Base-by-base conservation (phyloP, 2,329 filamentous ascomycete species). In the Diaporthe sp. region DNA sequence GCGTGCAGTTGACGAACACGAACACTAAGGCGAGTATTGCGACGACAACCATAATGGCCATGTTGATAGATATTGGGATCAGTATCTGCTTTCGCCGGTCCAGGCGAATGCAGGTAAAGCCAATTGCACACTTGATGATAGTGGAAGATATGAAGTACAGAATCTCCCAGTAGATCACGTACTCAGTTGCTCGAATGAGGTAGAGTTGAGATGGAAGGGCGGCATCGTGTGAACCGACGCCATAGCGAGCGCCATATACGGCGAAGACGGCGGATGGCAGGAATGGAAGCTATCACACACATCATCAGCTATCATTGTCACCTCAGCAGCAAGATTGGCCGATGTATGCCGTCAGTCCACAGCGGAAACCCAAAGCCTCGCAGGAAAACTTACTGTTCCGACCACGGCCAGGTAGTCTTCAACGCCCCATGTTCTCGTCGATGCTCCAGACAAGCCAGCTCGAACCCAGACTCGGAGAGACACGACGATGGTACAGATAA, bases 81-180 rank as follows among this genome's bases (percentile, higher is more conserved):
- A 58, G 32, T 58, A 58, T 58, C 12, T 30, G 32, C 15, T 37
- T 58, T n/a, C 55, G 55, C 22, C 32, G 22, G 32, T 58, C 55
- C 22, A 58, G 6, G 32, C 32, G 55, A 25, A 58, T 58, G 55
- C 55, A 58, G 19, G 55, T 58, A 8, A 58, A 58, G 32, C 55
- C 55, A 37, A 58, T 58, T 7, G 55, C 55, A 37, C 32, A 58
- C 35, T 58, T 58, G 32, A 58, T 37, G 32, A 58, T 58, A 6
- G 55, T 58, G 32, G 55, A 58, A 58, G 55, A 58, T 15, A 58
- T 58, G 10, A 58, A 58, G 19, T 58, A 58, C 30, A 58, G 32
- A 58, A 58, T 15, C 55, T 58, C 55, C 55, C 32, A 58, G 32
- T 37, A 58, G 22, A 58, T 58, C 22, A 37, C 32, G 32, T 58